Evolutionary conservation across 2,329 filamentous ascomycete species (phyloP).

Genomic region (Trichoderma atroviride): DNA sequence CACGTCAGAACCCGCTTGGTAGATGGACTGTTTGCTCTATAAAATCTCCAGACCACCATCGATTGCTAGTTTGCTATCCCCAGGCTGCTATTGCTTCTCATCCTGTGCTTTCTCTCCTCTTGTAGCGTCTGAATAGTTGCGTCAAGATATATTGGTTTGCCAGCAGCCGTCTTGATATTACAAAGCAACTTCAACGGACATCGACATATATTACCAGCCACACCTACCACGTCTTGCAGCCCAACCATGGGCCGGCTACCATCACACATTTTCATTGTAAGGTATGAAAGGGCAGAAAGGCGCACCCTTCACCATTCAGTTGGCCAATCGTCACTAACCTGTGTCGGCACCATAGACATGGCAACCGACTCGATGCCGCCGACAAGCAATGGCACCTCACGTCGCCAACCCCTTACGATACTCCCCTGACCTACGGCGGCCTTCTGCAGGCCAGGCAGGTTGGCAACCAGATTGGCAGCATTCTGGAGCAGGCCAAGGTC

Average conservation of each 20-base stretch:
- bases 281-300: conserved; percentile 35
- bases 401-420: conserved; percentile 92
- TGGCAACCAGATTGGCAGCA: conserved; percentile 78
- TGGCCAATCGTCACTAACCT: conserved; percentile 10
- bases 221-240: neutral
- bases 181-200: neutral
- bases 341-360: conserved; percentile 63
- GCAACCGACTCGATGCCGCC: conserved; percentile 88
- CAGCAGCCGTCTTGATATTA: neutral
- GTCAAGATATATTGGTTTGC: neutral
- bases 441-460: conserved; percentile 85
- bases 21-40: neutral
- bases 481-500: conserved; percentile 59
- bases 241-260: conserved; percentile 43
- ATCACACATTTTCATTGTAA: conserved; percentile 49
- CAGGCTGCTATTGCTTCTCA: neutral
- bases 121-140: neutral
- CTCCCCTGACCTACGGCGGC: conserved; percentile 90
- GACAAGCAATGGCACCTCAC: conserved; percentile 95
- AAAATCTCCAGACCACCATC: conserved; percentile 1
- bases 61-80: neutral
- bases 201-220: neutral
- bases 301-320: neutral
- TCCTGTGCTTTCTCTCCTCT: neutral
- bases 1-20: conserved; percentile 7